Evolutionary conservation across 139 green algal genomes (phyloP), one percentile per base, ranked within the genome.

Genomic region (Closterium sp.): DNA sequence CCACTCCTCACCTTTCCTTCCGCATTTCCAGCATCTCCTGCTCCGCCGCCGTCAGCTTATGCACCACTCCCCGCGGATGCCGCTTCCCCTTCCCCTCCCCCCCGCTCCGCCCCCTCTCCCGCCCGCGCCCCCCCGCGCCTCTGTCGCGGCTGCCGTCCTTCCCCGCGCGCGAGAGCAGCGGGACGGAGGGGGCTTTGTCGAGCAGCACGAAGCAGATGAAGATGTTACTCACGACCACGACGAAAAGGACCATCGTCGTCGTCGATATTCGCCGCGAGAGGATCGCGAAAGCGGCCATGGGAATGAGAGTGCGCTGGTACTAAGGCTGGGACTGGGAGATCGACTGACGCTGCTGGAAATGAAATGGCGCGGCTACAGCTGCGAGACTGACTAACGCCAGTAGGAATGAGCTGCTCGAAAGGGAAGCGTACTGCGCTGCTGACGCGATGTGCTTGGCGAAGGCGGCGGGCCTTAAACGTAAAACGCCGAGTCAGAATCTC

Each of bases 211-310:
- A 34, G 83, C n/a, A 32, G 30, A 86, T 86, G 83, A 86, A 32
- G 83, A 33, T 33, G 83, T 86, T 86, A 33, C 83, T 86, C 83
- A 86, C 83, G 30, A 86, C 83, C 21, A 86, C 30, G 30, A 86
- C 7, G 30, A 86, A 33, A 32, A 86, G 83, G 2, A 86, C 83
- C 83, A 86, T 32, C 0, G 83, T 86, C 83, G 83, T 86, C 30
- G 30, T 86, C 83, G 83, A 86, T 32, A 86, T 86, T 76, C 55
- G 55, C 55, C 55, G 55, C 55, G 55, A 19, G 7, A 76, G 55
- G 55, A 76, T 76, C 12, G 55, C 55, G 55, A 76, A 76, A 28
- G 55, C 55, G 16, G 25, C 25, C 16, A 69, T 16, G 43, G 43
- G 23, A 69, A 69, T 69, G 43, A 69, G 43, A 69, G 4, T 69